These are phyloP conservation scores for Xylaria sp. DNA, from an alignment of 495 filamentous ascomycete species.

Conservation along the genomic window DNA sequence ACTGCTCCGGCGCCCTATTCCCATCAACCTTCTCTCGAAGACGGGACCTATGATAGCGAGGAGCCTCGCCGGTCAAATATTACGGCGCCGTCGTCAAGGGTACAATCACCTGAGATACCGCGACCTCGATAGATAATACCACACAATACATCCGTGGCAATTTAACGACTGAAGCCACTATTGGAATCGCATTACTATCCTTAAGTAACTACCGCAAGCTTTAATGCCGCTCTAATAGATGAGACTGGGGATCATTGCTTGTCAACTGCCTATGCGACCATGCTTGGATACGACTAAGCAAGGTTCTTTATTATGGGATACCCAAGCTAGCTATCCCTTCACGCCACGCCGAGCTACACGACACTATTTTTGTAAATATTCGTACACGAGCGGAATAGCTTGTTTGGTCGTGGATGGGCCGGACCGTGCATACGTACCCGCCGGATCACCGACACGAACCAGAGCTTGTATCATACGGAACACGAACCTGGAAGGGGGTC, in stretches of 20 bases:
- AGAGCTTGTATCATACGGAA: conserved; percentile 6
- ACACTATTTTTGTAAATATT: background rate
- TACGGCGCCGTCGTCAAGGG: background rate
- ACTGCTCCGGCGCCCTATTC: conserved; percentile 22
- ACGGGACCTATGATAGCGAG: background rate
- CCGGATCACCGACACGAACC: background rate
- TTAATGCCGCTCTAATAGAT: background rate
- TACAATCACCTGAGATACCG: background rate
- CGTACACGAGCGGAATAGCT: background rate
- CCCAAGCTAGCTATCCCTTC: background rate
- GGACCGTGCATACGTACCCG: background rate
- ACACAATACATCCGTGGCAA: background rate
- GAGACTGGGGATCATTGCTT: background rate
- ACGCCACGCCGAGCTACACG: background rate
- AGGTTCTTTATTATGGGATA: background rate
- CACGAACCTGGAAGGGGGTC: background rate
- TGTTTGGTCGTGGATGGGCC: background rate
- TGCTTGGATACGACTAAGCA: background rate
- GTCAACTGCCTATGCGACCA: background rate
- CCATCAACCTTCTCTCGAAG: background rate
- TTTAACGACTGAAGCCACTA: background rate
- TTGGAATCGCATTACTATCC: background rate
- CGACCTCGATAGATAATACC: background rate
- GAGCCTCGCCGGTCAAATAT: background rate
- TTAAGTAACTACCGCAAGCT: background rate